Evolutionary conservation across 352 stramenopile species (phyloP).

Genomic region (Peronospora belbahrii): DNA sequence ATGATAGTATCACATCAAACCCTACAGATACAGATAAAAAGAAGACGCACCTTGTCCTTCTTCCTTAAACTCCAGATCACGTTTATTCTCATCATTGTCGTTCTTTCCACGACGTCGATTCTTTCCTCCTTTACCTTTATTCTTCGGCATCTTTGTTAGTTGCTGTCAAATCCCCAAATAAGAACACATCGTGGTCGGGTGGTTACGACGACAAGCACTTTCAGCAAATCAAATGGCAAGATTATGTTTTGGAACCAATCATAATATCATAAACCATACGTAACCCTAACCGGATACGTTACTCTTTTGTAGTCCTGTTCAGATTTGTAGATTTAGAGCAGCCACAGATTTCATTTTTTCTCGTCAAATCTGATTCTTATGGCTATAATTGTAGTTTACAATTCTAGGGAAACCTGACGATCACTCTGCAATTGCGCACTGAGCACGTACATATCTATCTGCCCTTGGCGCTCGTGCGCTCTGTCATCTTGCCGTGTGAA

Average conservation of each 20-base stretch:
- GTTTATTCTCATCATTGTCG: conserved; percentile 98
- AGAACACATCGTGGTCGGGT: conserved; percentile 16
- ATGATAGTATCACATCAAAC: too few relatives aligned
- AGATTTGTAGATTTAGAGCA: too few relatives aligned
- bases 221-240: conserved; percentile 15
- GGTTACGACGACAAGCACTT: conserved; percentile 14
- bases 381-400: background rate
- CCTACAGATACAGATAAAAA: background rate
- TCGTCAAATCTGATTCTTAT: too few relatives aligned
- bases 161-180: conserved; percentile 22
- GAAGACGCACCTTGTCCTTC: conserved; percentile 89
- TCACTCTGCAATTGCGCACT: conserved; percentile 1
- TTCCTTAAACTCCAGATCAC: conserved; percentile 99
- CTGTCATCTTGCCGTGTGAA: too few relatives aligned
- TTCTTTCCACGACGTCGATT: conserved; percentile 97
- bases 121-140: conserved; percentile 97
- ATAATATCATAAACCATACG: too few relatives aligned
- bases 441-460: background rate
- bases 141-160: conserved; percentile 64
- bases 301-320: too few relatives aligned
- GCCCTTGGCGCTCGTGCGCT: background rate
- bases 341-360: too few relatives aligned
- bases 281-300: too few relatives aligned
- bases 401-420: background rate
- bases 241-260: background rate